Conservation (phyloP, 106 monocot genomes). For the Xerophyta viscosa region DNA sequence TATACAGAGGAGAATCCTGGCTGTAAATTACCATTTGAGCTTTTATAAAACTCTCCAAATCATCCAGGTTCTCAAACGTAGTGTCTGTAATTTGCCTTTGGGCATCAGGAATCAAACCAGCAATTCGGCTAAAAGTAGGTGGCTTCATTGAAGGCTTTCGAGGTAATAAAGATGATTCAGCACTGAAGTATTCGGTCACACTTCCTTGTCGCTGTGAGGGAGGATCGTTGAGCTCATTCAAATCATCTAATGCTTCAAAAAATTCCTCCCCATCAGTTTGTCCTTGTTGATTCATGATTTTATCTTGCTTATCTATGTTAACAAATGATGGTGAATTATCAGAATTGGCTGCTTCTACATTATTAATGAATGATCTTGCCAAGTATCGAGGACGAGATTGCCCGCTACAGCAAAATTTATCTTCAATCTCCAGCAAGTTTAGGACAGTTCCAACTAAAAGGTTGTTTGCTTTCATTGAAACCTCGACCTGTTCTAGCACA, state of each 20-base stretch:
- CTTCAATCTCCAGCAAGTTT: slow-evolving; percentile 84
- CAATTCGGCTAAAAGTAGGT: slow-evolving; percentile 59
- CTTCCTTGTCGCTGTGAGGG: slow-evolving; percentile 25
- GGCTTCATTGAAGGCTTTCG: slow-evolving; percentile 38
- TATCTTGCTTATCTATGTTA: slow-evolving; percentile 7
- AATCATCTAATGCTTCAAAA: slow-evolving; percentile 81
- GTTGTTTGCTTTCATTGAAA: slow-evolving; percentile 65
- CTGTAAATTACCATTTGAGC: slow-evolving; percentile 78
- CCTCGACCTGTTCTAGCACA: slow-evolving; percentile 59
- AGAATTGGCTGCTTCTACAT: slow-evolving; percentile 12
- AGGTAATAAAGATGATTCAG: slow-evolving; percentile 14
- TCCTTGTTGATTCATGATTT: slow-evolving; percentile 12
- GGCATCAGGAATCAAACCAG: slow-evolving; percentile 73
- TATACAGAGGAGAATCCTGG: slow-evolving; percentile 71
- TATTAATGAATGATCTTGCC: slow-evolving; percentile 85
- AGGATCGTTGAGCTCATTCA: slow-evolving; percentile 36
- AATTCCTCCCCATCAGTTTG: slow-evolving; percentile 56
- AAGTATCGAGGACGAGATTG: slow-evolving; percentile 37
- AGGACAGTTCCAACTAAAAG: slow-evolving; percentile 81
- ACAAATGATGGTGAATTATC: slow-evolving; percentile 6
- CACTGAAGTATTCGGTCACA: slow-evolving; percentile 23
- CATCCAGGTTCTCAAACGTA: slow-evolving; percentile 21
- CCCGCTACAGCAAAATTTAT: slow-evolving; percentile 38
- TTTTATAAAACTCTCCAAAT: slow-evolving; percentile 84
- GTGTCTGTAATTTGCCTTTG: slow-evolving; percentile 17